Conservation (phyloP, 176 grass and related monocot species). For the Rhynchospora pubera region DNA sequence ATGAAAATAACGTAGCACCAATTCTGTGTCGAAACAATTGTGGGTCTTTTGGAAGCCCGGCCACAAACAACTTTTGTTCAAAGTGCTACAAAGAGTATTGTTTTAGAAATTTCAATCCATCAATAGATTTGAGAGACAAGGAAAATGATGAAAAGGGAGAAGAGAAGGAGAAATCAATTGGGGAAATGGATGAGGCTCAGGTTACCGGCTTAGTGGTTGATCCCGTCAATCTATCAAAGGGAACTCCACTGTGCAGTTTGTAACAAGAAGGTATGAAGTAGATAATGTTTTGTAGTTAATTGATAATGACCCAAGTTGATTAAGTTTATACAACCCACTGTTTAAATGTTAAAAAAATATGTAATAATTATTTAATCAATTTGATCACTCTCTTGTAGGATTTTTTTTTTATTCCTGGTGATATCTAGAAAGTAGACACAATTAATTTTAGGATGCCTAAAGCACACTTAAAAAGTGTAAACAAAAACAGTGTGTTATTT, state of each 20-base stretch:
- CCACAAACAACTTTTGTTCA: slow-evolving; percentile 49
- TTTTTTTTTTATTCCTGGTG: too few species aligned
- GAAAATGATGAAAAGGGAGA: not conserved
- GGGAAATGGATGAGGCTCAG: not conserved
- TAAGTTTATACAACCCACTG: too few species aligned
- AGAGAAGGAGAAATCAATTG: not conserved
- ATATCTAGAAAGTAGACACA: too few species aligned
- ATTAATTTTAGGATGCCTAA: too few species aligned
- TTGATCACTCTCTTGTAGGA: too few species aligned
- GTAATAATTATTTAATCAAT: too few species aligned
- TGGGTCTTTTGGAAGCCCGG: slow-evolving; percentile 55
- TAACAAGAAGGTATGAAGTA: slow-evolving; percentile 7
- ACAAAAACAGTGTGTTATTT: too few species aligned
- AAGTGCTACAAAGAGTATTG: slow-evolving; percentile 43
- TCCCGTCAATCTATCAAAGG: slow-evolving; percentile 1
- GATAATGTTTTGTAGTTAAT: not conserved
- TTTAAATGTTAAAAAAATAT: too few species aligned
- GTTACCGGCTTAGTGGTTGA: not conserved
- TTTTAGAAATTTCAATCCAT: slow-evolving; percentile 29
- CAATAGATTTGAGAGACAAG: slow-evolving; percentile 24
- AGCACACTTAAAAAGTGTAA: too few species aligned
- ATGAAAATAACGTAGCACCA: not conserved
- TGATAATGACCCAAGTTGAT: too few species aligned
- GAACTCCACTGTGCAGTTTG: slow-evolving; percentile 21
- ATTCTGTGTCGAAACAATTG: slow-evolving; percentile 56